Percentiles rank a stretch among this genome's conserved stretches.
phyloP scores from a whole-genome alignment of 2,329 filamentous ascomycete genomes.

The Aspergillus candidus region DNA sequence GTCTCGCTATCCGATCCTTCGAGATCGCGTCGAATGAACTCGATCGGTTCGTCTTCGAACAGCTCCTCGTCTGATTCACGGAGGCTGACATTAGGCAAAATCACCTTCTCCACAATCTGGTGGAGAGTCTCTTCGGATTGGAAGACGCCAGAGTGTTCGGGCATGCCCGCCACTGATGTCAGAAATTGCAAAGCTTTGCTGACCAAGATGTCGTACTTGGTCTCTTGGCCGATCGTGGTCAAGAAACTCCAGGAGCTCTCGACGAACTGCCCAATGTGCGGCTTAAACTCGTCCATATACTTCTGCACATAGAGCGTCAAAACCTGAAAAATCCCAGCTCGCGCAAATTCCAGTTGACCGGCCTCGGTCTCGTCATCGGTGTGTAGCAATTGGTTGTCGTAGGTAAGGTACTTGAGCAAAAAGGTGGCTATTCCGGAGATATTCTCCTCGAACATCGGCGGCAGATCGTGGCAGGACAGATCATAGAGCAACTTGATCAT shows the following conservation, averaged over 20 bases:
- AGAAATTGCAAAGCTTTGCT: constrained; percentile 93
- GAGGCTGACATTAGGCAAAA: constrained; percentile 84
- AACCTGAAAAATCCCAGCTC: constrained; percentile 87
- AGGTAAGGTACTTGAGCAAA: constrained; percentile 87
- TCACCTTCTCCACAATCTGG: constrained; percentile 91
- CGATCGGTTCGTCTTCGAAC: constrained; percentile 97
- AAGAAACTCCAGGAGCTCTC: constrained; percentile 85
- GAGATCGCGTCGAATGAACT: constrained; percentile 90
- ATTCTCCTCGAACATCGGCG: constrained; percentile 89
- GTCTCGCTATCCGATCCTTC: constrained; percentile 97
- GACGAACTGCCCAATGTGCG: constrained; percentile 76
- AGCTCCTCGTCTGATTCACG: constrained; percentile 91
- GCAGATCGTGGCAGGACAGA: constrained; percentile 93
- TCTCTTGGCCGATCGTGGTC: constrained; percentile 77
- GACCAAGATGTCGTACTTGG: constrained; percentile 89
- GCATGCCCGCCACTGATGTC: constrained; percentile 75
- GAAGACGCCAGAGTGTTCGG: constrained; percentile 75
- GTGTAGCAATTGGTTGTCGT: constrained; percentile 73
- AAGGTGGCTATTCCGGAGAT: constrained; percentile 68
- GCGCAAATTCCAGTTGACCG: constrained; percentile 76
- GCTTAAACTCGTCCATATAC: constrained; percentile 88
- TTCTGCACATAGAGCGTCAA: constrained; percentile 88
- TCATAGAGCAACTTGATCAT: constrained; percentile 92
- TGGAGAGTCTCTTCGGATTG: constrained; percentile 72
- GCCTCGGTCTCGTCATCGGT: constrained; percentile 88